Conservation (phyloP, 2,329 filamentous ascomycete species). For the Chaetothyriales sp. region DNA sequence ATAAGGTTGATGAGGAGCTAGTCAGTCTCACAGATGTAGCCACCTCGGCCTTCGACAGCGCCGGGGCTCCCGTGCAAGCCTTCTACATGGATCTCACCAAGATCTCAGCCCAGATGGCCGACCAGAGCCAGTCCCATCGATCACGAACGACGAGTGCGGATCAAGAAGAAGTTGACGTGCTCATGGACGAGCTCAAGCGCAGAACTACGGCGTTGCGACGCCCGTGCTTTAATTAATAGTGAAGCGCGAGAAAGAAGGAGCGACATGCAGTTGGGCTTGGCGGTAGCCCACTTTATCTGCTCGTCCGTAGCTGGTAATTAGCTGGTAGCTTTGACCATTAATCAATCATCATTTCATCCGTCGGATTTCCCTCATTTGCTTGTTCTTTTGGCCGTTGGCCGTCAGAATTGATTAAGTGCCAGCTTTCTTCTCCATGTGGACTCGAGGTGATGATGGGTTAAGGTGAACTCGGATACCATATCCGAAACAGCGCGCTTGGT, state of each 20-base stretch:
- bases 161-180: constrained; percentile 3
- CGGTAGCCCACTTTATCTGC: too few species aligned
- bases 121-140: constrained; percentile 5
- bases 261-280: too few species aligned
- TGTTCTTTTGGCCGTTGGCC: too few species aligned
- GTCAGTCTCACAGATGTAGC: not conserved
- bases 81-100: constrained; percentile 2
- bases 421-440: too few species aligned
- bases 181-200: not conserved
- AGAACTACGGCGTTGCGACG: not conserved
- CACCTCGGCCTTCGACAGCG: not conserved
- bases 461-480: not conserved
- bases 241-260: too few species aligned
- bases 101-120: constrained; percentile 3
- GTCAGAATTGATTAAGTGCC: too few species aligned
- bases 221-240: not conserved
- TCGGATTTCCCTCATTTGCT: too few species aligned
- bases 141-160: constrained; percentile 1
- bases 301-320: too few species aligned
- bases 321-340: too few species aligned
- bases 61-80: constrained; percentile 1
- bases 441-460: not conserved
- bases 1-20: not conserved
- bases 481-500: not conserved
- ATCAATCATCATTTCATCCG: too few species aligned